Evolutionary conservation across 768 basidiomycete species (phyloP), one percentile per base, ranked within the genome.

Genomic region (Podaxis pistillaris): DNA sequence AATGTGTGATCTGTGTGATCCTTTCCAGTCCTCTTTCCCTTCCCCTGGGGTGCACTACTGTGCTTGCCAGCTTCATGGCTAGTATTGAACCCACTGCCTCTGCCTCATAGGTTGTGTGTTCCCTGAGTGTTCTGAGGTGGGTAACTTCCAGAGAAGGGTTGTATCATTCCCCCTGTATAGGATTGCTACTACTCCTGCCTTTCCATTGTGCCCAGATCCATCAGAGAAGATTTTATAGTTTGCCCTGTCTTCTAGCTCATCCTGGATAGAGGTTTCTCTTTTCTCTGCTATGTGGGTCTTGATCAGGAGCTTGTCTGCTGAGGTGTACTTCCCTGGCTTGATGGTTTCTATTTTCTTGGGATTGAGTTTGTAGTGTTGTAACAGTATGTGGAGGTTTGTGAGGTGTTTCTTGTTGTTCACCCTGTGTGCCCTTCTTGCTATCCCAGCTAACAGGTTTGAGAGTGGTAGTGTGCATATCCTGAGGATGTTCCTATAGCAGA

Each of bases 181-280:
- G 7, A 68, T 62, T 33, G 66, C 68, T 52, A 69, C 67, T 46
- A 70, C 74, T 13, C 73, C 72, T 3, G 70, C 65, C 9, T 47
- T 36, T 3, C 66, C 64, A 19, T 69, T 40, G 1, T 61, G 46
- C 4, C 66, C 66, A n/a, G 66, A 73, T 15, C 72, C 67, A 54
- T 72, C n/a, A 28, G 60, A 63, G 61, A 64, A 70, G 1, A 71
- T 49, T 15, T 56, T 64, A 22, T 67, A 58, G 7, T 50, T 41
- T 26, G 52, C 56, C 4, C 7, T 59, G 19, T 65, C 55, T 3
- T 13, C 24, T 19, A 22, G 54, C n/a, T 67, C 61, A 0, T 64
- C 8, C 7, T 36, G 22, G 0, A 67, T 65, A 13, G 66, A 60
- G 3, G 15, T 33, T 6, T 63, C 58, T 41, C 62, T 60, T 28